Evolutionary conservation across 208 protist species (phyloP).

Genomic region (Leishmania gerbilli): DNA sequence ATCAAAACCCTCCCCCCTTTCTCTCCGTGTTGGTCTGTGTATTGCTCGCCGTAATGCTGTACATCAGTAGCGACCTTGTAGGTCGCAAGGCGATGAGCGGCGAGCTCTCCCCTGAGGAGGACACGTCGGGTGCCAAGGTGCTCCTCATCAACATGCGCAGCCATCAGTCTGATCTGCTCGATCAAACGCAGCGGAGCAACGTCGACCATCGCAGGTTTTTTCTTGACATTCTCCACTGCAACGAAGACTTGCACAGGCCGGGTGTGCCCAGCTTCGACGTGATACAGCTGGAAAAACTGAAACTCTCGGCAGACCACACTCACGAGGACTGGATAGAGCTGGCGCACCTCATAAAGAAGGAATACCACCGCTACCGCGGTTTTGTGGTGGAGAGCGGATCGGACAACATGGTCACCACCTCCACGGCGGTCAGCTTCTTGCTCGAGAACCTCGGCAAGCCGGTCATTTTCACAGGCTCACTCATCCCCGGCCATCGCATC

Average conservation of each 20-base stretch:
- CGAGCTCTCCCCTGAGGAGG: constrained; percentile 32
- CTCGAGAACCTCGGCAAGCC: constrained; percentile 97
- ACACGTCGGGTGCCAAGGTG: constrained; percentile 34
- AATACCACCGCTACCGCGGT: constrained; percentile 94
- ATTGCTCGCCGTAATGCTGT: constrained; percentile 16
- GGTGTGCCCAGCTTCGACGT: constrained; percentile 68
- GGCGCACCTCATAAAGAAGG: constrained; percentile 58
- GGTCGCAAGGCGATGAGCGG: not conserved
- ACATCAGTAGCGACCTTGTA: constrained; percentile 16
- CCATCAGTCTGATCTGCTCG: constrained; percentile 44
- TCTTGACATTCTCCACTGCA: constrained; percentile 43
- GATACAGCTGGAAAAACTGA: constrained; percentile 50
- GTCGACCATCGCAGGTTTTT: constrained; percentile 42
- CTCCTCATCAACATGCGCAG: constrained; percentile 75
- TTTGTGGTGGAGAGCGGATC: constrained; percentile 97
- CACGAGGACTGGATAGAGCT: constrained; percentile 76
- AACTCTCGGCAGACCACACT: constrained; percentile 66
- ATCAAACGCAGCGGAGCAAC: constrained; percentile 9
- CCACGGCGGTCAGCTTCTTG: constrained; percentile 96
- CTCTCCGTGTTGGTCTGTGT: not conserved
- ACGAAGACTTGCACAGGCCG: constrained; percentile 63
- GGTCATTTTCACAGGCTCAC: constrained; percentile 96
- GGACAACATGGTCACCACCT: constrained; percentile 96
- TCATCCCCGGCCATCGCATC: constrained; percentile 85
- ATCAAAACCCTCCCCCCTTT: not conserved